These are phyloP conservation scores for Tagetes patula DNA, from an alignment of 129 eudicot genomes.

Conservation along the genomic window DNA sequence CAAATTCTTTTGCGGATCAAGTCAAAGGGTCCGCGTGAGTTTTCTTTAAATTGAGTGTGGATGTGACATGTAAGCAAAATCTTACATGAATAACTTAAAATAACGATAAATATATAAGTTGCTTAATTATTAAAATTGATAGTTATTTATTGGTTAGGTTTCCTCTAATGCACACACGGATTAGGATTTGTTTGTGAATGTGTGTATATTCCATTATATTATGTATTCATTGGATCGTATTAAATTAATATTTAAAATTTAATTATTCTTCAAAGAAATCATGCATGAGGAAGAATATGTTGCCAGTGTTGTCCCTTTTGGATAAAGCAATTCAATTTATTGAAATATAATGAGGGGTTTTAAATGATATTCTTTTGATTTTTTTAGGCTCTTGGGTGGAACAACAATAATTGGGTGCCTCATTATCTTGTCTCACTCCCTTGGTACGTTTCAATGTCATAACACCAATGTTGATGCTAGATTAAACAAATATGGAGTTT, in stretches of 20 bases:
- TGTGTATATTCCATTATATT: constrained; percentile 23
- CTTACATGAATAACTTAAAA: too few species aligned
- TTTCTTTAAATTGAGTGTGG: too few species aligned
- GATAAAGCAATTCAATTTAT: constrained; percentile 14
- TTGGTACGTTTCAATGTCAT: background rate
- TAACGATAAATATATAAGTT: too few species aligned
- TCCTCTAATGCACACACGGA: constrained; percentile 6
- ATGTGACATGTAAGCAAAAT: too few species aligned
- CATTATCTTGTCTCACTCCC: constrained; percentile 12
- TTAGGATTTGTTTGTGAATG: constrained; percentile 12
- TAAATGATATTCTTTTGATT: constrained; percentile 25
- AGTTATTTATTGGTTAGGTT: constrained; percentile 12
- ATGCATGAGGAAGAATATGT: constrained; percentile 23
- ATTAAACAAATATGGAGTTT: background rate
- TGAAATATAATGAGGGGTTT: background rate
- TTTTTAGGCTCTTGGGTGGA: constrained; percentile 20
- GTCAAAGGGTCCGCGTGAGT: too few species aligned
- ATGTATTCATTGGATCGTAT: constrained; percentile 9
- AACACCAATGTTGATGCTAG: background rate
- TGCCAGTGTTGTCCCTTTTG: constrained; percentile 23
- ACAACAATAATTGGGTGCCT: constrained; percentile 20
- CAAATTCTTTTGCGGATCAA: too few species aligned
- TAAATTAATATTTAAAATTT: background rate
- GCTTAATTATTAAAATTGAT: too few species aligned
- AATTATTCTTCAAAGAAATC: constrained; percentile 4